Evolutionary conservation across 129 eudicot genomes (phyloP), one percentile per base, ranked within the genome.

Genomic region (Erigeron canadensis): DNA sequence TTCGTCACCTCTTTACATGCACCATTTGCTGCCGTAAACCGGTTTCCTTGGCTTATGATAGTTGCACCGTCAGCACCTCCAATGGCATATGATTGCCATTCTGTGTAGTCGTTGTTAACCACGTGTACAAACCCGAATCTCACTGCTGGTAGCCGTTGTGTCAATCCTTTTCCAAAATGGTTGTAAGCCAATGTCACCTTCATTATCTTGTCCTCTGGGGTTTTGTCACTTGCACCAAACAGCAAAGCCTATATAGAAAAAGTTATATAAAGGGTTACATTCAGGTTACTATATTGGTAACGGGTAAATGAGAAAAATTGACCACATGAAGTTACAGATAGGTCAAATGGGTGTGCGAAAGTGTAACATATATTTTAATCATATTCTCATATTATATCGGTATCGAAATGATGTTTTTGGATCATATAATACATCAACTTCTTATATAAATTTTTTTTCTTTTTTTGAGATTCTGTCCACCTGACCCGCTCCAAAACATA

Each of bases 31-130:
- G 86, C 86, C 2, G 63, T 45, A 77, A 65, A 85, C 17, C 80
- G 71, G 75, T 85, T 85, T 15, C 89, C 89, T 34, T 85, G 89
- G 73, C 89, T 85, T 15, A 82, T 86, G 63, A 73, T 85, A 19
- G 89, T 85, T 56, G 86, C 75, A 0, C 76, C 43, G 28, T 71
- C 74, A 42, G 73, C 82, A 21, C 86, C 84, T 17, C 86, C 84
- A 12, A 82, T 82, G 54, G 87, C 87, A 13, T 86, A 86, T 63
- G 79, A 82, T 11, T 76, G 19, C 84, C 84, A 79, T 67, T 76
- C 75, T 1, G 83, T 82, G 76, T 85, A 82, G 70, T 82, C 86
- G 11, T 85, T 85, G 80, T 85, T 81, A 5, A 84, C 84, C 23
- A 84, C 70, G 37, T 84, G 85, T 23, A 70, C 78, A 18, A 77